Conservation (phyloP, 805 yeast genomes). For the Saturnispora dispora region DNA sequence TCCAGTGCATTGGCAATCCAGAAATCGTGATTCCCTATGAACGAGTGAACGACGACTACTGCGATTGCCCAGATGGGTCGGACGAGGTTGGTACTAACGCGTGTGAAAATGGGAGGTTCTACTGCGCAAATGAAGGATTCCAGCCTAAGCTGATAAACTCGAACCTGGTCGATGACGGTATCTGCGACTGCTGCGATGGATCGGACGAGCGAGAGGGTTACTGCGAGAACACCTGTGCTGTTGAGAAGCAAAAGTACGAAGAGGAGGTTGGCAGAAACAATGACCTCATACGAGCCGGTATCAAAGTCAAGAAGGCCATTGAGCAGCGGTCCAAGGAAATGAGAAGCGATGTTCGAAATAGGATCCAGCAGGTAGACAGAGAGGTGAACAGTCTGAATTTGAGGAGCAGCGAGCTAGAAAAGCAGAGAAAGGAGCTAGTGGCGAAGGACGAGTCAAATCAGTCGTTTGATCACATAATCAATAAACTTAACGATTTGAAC, state of each 20-base stretch:
- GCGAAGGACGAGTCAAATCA: background rate
- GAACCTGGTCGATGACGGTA: constrained; percentile 74
- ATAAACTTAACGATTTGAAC: constrained; percentile 8
- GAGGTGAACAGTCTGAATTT: constrained; percentile 6
- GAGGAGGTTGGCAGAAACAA: constrained; percentile 13
- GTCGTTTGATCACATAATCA: constrained; percentile 2
- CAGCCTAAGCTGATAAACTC: constrained; percentile 53
- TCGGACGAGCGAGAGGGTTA: constrained; percentile 57
- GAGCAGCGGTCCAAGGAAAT: constrained; percentile 22
- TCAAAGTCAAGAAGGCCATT: constrained; percentile 26
- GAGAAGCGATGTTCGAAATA: constrained; percentile 16
- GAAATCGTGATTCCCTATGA: constrained; percentile 48
- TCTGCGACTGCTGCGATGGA: constrained; percentile 97
- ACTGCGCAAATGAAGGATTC: constrained; percentile 72
- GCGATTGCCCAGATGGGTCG: constrained; percentile 97
- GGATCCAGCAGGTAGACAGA: background rate
- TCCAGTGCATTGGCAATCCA: constrained; percentile 66
- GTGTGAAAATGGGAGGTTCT: constrained; percentile 49
- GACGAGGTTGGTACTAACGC: constrained; percentile 97
- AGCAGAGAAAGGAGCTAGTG: background rate
- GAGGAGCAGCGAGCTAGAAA: constrained; percentile 21
- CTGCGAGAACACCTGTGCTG: constrained; percentile 55
- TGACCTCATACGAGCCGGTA: constrained; percentile 27
- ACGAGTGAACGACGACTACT: constrained; percentile 78
- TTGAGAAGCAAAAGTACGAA: constrained; percentile 34